phyloP scores from a whole-genome alignment of 2,329 filamentous ascomycete genomes.

The Curvularia hawaiiensis region DNA sequence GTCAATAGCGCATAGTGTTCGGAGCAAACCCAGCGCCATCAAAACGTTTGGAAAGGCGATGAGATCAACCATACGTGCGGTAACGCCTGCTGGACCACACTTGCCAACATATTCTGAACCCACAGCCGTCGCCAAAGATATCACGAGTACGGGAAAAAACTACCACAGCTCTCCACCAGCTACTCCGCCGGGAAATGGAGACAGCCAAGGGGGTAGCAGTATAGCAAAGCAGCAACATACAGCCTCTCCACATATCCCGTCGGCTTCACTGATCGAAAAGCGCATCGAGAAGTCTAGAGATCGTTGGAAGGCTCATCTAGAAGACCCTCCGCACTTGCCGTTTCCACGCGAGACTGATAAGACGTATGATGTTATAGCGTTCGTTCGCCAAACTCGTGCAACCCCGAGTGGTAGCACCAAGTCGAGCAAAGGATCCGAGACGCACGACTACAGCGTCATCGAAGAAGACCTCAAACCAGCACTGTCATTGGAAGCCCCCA shows the following conservation, averaged over 20 bases:
- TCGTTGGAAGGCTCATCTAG: constrained; percentile 51
- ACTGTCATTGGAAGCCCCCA: constrained; percentile 4
- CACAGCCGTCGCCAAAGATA: constrained; percentile 7
- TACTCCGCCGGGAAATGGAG: constrained; percentile 9
- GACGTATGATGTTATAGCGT: constrained; percentile 21
- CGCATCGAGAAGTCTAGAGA: constrained; percentile 47
- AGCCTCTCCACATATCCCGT: constrained; percentile 34
- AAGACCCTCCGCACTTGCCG: constrained; percentile 38
- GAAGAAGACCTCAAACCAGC: background rate
- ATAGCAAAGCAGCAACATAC: background rate
- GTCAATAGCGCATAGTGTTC: constrained; percentile 18
- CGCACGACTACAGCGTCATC: no score
- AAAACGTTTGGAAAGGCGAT: constrained; percentile 34
- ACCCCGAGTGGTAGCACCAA: background rate
- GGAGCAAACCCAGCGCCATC: constrained; percentile 36
- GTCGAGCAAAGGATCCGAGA: background rate
- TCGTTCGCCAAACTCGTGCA: constrained; percentile 3
- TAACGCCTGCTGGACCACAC: constrained; percentile 38
- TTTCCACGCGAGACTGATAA: constrained; percentile 38
- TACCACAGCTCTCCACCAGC: constrained; percentile 14
- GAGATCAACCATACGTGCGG: constrained; percentile 46
- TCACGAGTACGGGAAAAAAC: constrained; percentile 14
- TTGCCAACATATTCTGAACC: constrained; percentile 15
- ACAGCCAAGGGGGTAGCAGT: background rate
- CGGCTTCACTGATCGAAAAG: constrained; percentile 46